Percentiles rank a stretch among this genome's conserved stretches.
phyloP scores from a whole-genome alignment of 768 basidiomycete species.

The Hygrocybe coccinea region DNA sequence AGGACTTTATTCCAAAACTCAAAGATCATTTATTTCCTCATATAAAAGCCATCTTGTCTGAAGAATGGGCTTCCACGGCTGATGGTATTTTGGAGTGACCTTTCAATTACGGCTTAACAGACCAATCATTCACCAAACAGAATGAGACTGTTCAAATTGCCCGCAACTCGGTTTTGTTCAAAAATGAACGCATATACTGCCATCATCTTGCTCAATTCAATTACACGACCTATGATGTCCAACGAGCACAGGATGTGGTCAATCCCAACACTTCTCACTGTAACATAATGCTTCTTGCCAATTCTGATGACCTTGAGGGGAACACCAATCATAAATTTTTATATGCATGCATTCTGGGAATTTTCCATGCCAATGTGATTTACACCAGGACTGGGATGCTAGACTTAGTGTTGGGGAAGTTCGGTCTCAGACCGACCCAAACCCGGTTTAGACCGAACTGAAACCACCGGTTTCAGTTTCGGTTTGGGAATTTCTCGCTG shows the following conservation, averaged over 20 bases:
- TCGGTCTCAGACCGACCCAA: too few species aligned
- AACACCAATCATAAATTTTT: constrained; percentile 25
- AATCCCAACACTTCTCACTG: constrained; percentile 8
- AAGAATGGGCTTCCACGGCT: not conserved
- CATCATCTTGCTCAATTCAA: constrained; percentile 22
- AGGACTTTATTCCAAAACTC: constrained; percentile 27
- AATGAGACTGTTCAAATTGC: not conserved
- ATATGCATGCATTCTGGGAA: constrained; percentile 27
- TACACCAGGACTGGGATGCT: too few species aligned
- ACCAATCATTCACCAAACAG: not conserved
- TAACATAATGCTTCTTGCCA: constrained; percentile 22
- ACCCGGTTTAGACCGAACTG: too few species aligned
- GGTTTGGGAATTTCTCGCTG: too few species aligned
- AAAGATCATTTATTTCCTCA: constrained; percentile 22
- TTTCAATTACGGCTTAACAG: not conserved
- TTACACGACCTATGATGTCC: constrained; percentile 31
- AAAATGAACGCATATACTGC: constrained; percentile 16
- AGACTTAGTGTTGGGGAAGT: too few species aligned
- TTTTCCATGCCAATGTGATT: constrained; percentile 25
- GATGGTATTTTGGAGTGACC: not conserved
- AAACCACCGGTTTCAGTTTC: too few species aligned
- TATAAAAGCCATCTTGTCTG: not conserved
- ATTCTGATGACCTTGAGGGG: constrained; percentile 6
- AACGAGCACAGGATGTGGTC: constrained; percentile 21
- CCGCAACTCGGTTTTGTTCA: constrained; percentile 9